Evolutionary conservation across 352 stramenopile genomes (phyloP).

Genomic region (Globisporangium paroecandrum): DNA sequence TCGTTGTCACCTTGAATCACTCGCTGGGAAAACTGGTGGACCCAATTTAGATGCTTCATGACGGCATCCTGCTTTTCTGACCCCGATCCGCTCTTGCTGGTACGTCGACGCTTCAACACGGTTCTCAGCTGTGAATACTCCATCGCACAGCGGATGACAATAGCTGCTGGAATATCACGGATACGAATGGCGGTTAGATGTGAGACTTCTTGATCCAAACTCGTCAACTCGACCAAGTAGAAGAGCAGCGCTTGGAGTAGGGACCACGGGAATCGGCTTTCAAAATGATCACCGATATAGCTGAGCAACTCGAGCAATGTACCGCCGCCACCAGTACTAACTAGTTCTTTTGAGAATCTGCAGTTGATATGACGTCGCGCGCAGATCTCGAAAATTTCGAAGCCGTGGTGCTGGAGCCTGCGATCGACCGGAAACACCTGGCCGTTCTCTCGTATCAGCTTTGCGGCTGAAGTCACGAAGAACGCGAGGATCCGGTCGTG

Average conservation of each 20-base stretch:
- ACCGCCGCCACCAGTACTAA: neutral
- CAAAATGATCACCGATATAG: constrained; percentile 3
- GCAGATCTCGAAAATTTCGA: constrained; percentile 17
- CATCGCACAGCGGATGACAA: constrained; percentile 11
- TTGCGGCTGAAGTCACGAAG: neutral
- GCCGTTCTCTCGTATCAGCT: neutral
- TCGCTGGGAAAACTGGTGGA: constrained; percentile 3
- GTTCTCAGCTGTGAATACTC: constrained; percentile 2
- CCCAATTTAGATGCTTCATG: constrained; percentile 4
- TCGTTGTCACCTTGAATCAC: neutral
- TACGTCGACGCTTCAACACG: neutral
- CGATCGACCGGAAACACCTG: neutral
- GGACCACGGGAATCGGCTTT: constrained; percentile 8
- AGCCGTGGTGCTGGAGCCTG: constrained; percentile 14
- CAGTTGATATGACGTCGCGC: constrained; percentile 2
- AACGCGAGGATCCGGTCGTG: constrained; percentile 8
- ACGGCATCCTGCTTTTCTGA: neutral
- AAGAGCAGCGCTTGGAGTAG: constrained; percentile 8
- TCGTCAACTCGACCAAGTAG: neutral
- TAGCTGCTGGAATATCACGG: constrained; percentile 3
- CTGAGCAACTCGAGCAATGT: constrained; percentile 2
- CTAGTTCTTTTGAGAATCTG: neutral
- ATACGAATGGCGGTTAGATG: neutral
- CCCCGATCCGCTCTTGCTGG: neutral
- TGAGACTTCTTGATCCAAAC: neutral